Base-by-base conservation (phyloP, 805 yeast genomes). In the Myxozyma melibiosi region DNA sequence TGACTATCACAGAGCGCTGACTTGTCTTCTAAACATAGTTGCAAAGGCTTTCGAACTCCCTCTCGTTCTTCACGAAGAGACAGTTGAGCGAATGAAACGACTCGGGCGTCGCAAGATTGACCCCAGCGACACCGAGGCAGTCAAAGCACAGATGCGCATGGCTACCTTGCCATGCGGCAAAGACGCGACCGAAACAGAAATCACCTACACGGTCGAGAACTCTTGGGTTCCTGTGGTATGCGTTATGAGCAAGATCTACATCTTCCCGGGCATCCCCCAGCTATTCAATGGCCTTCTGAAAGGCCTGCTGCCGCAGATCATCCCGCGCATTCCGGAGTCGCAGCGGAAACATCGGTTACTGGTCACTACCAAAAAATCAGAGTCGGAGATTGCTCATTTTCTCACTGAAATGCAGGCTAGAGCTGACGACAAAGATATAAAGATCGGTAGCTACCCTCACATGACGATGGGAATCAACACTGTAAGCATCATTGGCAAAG, bases 371-470 rank as follows among this genome's bases (percentile, higher is more conserved):
- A 65, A 69, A 2, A 67, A 80, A 11, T 70, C 80, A 1, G 96
- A 90, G 67, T 80, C 87, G 5, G 81, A 76, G 52, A 78, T 90
- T 66, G 94, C 96, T 0, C 84, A 87, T 2, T 81, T 75, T 51
- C 73, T 89, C 58, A 66, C 80, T 1, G 66, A 72, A 1, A 68
- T 86, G 28, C 94, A 88, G 63, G 66, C 67, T 1, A 70, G 71
- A 42, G 75, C 75, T 20, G 65, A 66, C 4, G 54, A 58, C 18
- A 69, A 68, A 33, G 72, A 70, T n/a, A 77, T 89, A 49, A 90
- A 89, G 67, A 77, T 90, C 46, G 96, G 96, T 2, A 84, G 91
- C 33, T 90, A 90, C 68, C 96, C 96, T 1, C 96, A 90, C 70
- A 78, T 81, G 72, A 78, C 78, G 14, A 78, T 82, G 71, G 77